Percentiles rank a stretch among this genome's conserved stretches.
Evolutionary conservation across 371 early-diverging fungal genomes (phyloP).

Genomic region (Syncephalastrum racemosum): DNA sequence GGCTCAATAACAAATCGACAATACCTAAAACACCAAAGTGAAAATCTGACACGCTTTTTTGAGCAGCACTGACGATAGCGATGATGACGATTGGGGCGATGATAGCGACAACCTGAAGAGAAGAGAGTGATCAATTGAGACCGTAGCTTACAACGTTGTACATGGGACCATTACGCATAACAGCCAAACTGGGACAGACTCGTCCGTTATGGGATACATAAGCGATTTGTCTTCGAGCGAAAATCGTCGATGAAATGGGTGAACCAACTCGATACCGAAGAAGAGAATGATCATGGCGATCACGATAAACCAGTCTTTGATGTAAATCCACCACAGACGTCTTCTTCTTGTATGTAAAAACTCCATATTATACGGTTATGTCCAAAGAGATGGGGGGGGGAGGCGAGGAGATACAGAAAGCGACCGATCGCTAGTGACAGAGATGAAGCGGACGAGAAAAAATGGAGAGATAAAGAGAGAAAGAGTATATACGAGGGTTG

Average conservation of each 20-base stretch:
- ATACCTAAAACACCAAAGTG: constrained; percentile 66
- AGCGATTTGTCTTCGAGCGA: constrained; percentile 63
- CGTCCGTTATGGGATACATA: constrained; percentile 56
- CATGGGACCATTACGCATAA: constrained; percentile 34
- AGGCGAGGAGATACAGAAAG: too few species aligned
- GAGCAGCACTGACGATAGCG: constrained; percentile 36
- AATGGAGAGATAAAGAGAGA: too few species aligned
- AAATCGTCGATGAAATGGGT: constrained; percentile 69
- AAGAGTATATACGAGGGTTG: too few species aligned
- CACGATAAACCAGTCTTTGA: constrained; percentile 64
- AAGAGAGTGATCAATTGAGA: background rate
- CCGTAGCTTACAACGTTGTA: background rate
- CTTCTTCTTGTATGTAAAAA: constrained; percentile 6
- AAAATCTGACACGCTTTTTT: constrained; percentile 61
- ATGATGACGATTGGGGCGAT: constrained; percentile 59
- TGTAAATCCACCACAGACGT: constrained; percentile 51
- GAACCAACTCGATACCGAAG: constrained; percentile 49
- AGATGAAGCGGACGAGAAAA: too few species aligned
- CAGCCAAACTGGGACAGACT: constrained; percentile 53
- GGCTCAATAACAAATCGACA: too few species aligned
- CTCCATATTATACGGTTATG: too few species aligned
- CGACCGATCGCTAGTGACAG: too few species aligned
- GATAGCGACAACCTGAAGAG: background rate
- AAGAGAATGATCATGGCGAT: constrained; percentile 52
- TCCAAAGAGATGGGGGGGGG: too few species aligned